Base-by-base conservation (phyloP, 805 yeast species). In the Pichia heedii region DNA sequence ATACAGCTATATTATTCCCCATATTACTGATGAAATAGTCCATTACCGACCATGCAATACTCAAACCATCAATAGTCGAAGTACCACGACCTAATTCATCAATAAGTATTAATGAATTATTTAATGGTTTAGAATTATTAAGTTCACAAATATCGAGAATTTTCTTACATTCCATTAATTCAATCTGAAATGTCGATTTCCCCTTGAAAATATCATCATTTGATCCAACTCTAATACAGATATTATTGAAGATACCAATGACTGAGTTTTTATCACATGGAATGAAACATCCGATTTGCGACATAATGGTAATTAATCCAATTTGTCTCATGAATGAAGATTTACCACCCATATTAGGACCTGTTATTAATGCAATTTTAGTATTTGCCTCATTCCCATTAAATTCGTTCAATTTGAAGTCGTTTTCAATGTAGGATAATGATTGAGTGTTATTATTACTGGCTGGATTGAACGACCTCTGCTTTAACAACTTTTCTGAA, bases 271-370 rank as follows among this genome's bases (percentile, higher is more conserved):
- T 61, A 1, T 84, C 84, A 18, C 90, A 87, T 1, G 95, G 93
- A 3, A 86, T 72, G 56, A 67, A 84, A 50, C 84, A 73, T 0
- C 95, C 95, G 4, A 84, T 68, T 57, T 85, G 95, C 1, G 83
- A 77, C 81, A 85, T 73, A 9, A 85, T 74, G 11, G 76, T 78
- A 11, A 77, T 65, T 13, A 86, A 60, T 0, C 93, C 95, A 11
- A 83, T 70, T 48, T 83, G 87, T 41, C 84, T 71, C 15, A 83
- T 85, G 53, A 78, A 79, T 1, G 87, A 78, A 7, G 88, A 80
- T 57, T 85, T 85, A 4, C 95, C 95, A 10, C 95, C 95, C 88
- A 84, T 83, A 51, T 84, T 84, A 0, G 94, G 93, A 0, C 95
- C 95, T 0, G 95, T 84, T 20, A 88, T 74, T 15, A 88, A 69